Percentiles rank a stretch among this genome's conserved stretches.
Conservation (phyloP, 139 green algal genomes). For the Chlorokybus atmophyticus region DNA sequence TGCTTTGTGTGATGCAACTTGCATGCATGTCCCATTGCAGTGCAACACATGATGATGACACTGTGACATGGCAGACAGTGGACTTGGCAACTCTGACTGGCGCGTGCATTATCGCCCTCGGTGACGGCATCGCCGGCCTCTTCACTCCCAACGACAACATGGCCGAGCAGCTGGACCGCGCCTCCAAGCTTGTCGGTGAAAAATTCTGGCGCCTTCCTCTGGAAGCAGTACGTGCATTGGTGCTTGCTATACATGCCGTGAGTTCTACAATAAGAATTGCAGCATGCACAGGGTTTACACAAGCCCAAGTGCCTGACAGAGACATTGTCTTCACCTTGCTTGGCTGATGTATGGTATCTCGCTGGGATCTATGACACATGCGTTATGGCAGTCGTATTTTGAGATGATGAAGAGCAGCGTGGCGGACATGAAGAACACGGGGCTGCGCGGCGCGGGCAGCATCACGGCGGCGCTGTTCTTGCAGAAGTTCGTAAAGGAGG, state of each 20-base stretch:
- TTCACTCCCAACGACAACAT: slow-evolving; percentile 57
- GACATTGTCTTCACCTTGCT: too few relatives aligned
- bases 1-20: too few relatives aligned
- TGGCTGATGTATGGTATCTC: too few relatives aligned
- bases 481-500: slow-evolving; percentile 37
- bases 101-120: slow-evolving; percentile 84
- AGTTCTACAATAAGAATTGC: too few relatives aligned
- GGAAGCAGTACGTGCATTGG: slow-evolving; percentile 37
- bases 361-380: too few relatives aligned
- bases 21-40: neutral
- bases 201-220: slow-evolving; percentile 90
- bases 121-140: slow-evolving; percentile 56
- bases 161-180: slow-evolving; percentile 14
- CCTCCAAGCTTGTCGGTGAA: slow-evolving; percentile 42
- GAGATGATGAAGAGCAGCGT: slow-evolving; percentile 54
- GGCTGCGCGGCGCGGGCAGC: slow-evolving; percentile 45
- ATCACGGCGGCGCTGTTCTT: slow-evolving; percentile 93
- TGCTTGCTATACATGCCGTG: neutral
- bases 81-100: slow-evolving; percentile 95
- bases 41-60: neutral
- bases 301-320: too few relatives aligned
- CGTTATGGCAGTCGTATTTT: slow-evolving; percentile 39
- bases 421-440: slow-evolving; percentile 85
- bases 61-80: slow-evolving; percentile 40
- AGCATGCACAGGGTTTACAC: too few relatives aligned